Conservation (phyloP, 2,329 filamentous ascomycete species). For the Trichoderma breve region DNA sequence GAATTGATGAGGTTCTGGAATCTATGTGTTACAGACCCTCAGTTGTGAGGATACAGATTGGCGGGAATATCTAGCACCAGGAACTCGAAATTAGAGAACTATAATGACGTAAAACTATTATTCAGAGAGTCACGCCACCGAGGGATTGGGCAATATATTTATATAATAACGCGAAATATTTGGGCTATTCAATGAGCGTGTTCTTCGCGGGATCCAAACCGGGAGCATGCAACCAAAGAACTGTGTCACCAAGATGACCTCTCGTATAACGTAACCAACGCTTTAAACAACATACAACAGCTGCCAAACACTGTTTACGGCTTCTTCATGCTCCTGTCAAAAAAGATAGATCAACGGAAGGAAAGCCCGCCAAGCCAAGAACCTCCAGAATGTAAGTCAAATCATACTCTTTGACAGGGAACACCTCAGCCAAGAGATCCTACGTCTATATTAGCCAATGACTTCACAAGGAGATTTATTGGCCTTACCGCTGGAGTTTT, state of each 20-base stretch:
- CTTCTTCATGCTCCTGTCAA: background rate
- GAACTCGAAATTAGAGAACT: background rate
- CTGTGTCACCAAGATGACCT: background rate
- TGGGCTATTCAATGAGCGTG: background rate
- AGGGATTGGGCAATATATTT: background rate
- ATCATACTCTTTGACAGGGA: slow-evolving; percentile 1
- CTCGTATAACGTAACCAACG: background rate
- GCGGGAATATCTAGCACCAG: background rate
- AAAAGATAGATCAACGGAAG: background rate
- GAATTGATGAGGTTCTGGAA: background rate
- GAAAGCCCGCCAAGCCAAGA: background rate
- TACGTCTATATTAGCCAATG: background rate
- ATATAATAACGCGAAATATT: background rate
- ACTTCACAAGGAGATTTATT: background rate
- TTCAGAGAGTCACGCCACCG: background rate
- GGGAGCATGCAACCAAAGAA: background rate
- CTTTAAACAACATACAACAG: background rate
- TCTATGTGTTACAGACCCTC: background rate
- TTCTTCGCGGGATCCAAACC: background rate
- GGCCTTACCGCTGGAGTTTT: background rate
- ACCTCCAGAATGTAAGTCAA: background rate
- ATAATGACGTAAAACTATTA: background rate
- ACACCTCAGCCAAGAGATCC: background rate
- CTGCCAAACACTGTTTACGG: background rate
- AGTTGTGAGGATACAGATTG: background rate